Evolutionary conservation across 139 green algal species (phyloP), one percentile per base, ranked within the genome.

Genomic region (Chlamydomonas sp.): DNA sequence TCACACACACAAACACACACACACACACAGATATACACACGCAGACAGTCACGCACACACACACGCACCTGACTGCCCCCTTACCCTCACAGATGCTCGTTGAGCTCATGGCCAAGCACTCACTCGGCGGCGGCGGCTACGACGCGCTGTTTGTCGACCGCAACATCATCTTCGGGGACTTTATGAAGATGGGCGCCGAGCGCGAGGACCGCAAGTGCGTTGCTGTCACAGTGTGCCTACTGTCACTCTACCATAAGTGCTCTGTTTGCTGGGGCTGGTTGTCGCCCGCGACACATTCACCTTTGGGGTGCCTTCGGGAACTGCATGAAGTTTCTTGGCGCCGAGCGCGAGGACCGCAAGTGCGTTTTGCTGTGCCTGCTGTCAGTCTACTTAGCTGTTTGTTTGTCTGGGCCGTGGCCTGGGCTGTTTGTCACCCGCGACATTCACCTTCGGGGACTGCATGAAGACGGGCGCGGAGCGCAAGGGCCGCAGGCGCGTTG

Each of bases 361-460:
- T n/a, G n/a, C n/a, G n/a, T n/a, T n/a, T n/a, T n/a, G n/a, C n/a
- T n/a, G n/a, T n/a, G n/a, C n/a, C n/a, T n/a, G n/a, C n/a, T n/a
- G n/a, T n/a, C n/a, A n/a, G n/a, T n/a, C n/a, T n/a, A n/a, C n/a
- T n/a, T n/a, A n/a, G n/a, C n/a, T n/a, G n/a, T n/a, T n/a, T n/a
- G n/a, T n/a, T n/a, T n/a, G 57, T n/a, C n/a, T n/a, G n/a, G n/a
- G n/a, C n/a, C n/a, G n/a, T n/a, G n/a, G n/a, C n/a, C n/a, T n/a
- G 81, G 86, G 22, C 43, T 81, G 1, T 89, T 87, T 68, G 74
- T 79, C 1, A 43, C 73, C 3, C 67, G 78, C 39, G 77, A 58
- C 54, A 80, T 93, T n/a, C n/a, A n/a, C n/a, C 33, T 93, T 88
- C 68, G 87, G 84, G 22, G 81, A 90, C 78, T 93, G 85, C 61